Evolutionary conservation across 2,329 filamentous ascomycete species (phyloP).

Genomic region (Trichoderma harzianum): DNA sequence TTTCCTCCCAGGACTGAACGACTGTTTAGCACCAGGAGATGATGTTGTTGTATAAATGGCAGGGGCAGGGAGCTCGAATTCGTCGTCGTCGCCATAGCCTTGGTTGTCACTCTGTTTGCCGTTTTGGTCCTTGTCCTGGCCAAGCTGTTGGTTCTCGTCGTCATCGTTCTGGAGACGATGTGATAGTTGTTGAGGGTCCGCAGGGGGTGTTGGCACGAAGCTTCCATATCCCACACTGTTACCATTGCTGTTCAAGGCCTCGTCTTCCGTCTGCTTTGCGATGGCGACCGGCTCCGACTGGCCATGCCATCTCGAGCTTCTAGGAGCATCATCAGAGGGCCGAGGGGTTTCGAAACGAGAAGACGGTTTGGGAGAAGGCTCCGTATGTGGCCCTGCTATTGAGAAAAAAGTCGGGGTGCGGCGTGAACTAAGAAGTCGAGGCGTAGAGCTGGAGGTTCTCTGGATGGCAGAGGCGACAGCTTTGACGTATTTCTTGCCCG

Average conservation of each 20-base stretch:
- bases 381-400: background rate
- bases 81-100: conserved; percentile 24
- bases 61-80: conserved; percentile 53
- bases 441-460: conserved; percentile 52
- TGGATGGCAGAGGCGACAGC: conserved; percentile 70
- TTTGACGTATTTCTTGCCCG: conserved; percentile 92
- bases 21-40: conserved; percentile 24
- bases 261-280: conserved; percentile 33
- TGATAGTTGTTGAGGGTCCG: conserved; percentile 25
- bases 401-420: conserved; percentile 31
- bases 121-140: background rate
- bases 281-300: background rate
- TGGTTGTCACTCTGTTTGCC: background rate
- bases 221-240: conserved; percentile 51
- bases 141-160: background rate
- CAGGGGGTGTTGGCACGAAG: conserved; percentile 43
- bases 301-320: conserved; percentile 8
- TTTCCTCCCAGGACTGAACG: conserved; percentile 14
- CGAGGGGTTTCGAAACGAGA: background rate
- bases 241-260: conserved; percentile 38
- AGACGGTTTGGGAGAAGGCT: background rate
- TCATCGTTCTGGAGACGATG: background rate
- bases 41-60: conserved; percentile 42
- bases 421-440: conserved; percentile 37
- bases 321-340: background rate